phyloP scores from a whole-genome alignment of 192 early-diverging fungal species.

The Thamnidium elegans region DNA sequence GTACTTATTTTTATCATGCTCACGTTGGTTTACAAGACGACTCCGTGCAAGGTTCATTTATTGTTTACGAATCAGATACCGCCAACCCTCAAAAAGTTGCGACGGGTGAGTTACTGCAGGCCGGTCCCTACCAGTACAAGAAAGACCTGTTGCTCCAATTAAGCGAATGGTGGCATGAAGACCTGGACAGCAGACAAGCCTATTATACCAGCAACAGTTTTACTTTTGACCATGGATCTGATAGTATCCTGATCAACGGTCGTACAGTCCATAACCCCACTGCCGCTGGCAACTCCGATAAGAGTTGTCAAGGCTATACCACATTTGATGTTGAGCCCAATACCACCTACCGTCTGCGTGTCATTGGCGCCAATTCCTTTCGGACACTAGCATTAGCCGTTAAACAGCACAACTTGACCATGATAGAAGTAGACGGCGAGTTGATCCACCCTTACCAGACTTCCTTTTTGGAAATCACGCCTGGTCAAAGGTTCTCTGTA shows the following conservation, averaged over 20 bases:
- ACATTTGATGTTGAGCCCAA: constrained; percentile 13
- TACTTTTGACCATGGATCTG: constrained; percentile 15
- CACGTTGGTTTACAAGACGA: constrained; percentile 28
- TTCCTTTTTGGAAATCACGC: constrained; percentile 35
- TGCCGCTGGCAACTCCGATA: background rate
- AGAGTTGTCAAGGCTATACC: constrained; percentile 13
- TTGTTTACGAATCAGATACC: constrained; percentile 19
- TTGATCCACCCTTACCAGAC: constrained; percentile 38
- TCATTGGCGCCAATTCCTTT: constrained; percentile 61
- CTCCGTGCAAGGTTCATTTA: constrained; percentile 3
- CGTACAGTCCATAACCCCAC: constrained; percentile 14
- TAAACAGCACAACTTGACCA: constrained; percentile 66
- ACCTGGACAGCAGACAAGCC: background rate
- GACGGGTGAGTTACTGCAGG: background rate
- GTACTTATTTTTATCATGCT: constrained; percentile 49
- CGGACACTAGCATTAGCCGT: constrained; percentile 70
- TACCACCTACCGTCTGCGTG: constrained; percentile 71
- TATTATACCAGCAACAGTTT: constrained; percentile 15
- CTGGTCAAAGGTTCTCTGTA: constrained; percentile 52
- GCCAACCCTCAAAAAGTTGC: constrained; percentile 1
- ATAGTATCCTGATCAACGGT: constrained; percentile 55
- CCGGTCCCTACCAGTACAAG: constrained; percentile 33
- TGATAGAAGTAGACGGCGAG: constrained; percentile 64
- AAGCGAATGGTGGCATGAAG: constrained; percentile 44
- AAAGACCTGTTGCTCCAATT: constrained; percentile 33